Evolutionary conservation across 2,329 filamentous ascomycete genomes (phyloP).

Genomic region (Phoma sp.): DNA sequence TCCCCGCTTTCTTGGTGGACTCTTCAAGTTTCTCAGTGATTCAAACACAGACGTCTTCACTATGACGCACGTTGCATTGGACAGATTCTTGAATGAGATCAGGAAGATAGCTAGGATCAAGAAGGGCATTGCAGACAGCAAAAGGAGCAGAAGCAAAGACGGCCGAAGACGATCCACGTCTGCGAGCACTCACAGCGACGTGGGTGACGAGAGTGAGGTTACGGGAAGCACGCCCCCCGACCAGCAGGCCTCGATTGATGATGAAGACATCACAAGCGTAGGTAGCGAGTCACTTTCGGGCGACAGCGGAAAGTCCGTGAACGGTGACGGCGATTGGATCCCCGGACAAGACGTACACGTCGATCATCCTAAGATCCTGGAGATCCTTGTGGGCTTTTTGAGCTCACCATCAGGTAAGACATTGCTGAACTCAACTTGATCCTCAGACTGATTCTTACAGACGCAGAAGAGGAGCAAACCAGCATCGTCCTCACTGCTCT

Average conservation of each 20-base stretch:
- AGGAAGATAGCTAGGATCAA: constrained; percentile 93
- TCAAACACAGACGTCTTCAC: constrained; percentile 93
- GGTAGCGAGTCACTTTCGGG: constrained; percentile 41
- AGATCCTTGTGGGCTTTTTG: constrained; percentile 88
- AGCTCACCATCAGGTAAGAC: constrained; percentile 76
- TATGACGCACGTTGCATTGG: constrained; percentile 84
- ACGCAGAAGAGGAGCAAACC: constrained; percentile 67
- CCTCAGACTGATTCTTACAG: constrained; percentile 29
- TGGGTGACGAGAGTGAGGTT: constrained; percentile 58
- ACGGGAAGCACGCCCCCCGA: constrained; percentile 58
- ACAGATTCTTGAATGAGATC: constrained; percentile 91
- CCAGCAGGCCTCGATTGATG: constrained; percentile 55
- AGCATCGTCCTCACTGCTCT: constrained; percentile 90
- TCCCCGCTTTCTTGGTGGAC: constrained; percentile 85
- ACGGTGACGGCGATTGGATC: constrained; percentile 90
- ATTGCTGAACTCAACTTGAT: not conserved
- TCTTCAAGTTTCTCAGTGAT: constrained; percentile 91
- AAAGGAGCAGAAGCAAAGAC: constrained; percentile 68
- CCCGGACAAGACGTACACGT: constrained; percentile 96
- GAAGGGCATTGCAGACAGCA: constrained; percentile 87
- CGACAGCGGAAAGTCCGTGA: constrained; percentile 46
- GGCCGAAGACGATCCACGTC: constrained; percentile 74
- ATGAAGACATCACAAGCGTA: constrained; percentile 54
- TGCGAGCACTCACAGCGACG: constrained; percentile 54
- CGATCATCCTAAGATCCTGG: constrained; percentile 87